A percentile compares a stretch with the other conserved stretches of the same genome.
These are phyloP conservation scores for Penicillium sp. DNA, from an alignment of 2,329 filamentous ascomycete species.

Conservation along the genomic window DNA sequence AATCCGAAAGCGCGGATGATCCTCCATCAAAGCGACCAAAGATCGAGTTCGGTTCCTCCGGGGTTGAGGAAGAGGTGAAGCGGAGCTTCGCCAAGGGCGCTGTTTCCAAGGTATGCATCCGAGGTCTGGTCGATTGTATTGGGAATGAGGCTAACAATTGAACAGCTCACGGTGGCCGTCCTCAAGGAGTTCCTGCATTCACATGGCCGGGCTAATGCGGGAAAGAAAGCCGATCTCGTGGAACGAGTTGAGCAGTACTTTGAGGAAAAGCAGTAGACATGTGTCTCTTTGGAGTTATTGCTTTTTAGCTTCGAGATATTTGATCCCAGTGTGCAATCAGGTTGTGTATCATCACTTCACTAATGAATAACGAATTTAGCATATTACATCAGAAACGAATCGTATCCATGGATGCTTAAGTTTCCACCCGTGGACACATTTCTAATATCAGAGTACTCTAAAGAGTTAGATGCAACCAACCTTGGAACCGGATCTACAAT, in stretches of 20 bases:
- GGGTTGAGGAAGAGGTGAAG: conserved; percentile 42
- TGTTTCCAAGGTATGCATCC: conserved; percentile 41
- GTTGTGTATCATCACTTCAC: not conserved
- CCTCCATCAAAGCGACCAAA: conserved; percentile 51
- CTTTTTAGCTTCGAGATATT: not conserved
- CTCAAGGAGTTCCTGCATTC: conserved; percentile 50
- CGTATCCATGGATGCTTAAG: no score
- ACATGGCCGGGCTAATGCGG: conserved; percentile 44
- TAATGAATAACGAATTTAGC: conserved; percentile 9
- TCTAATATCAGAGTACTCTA: no score
- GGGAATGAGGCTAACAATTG: conserved; percentile 5
- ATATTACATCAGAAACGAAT: no score
- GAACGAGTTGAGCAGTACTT: conserved; percentile 52
- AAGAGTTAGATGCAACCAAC: no score
- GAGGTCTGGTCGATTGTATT: not conserved
- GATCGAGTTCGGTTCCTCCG: conserved; percentile 30
- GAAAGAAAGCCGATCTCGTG: conserved; percentile 55
- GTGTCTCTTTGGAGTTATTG: no score
- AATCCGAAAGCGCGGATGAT: conserved; percentile 27
- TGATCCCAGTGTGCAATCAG: not conserved
- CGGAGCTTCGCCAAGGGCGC: conserved; percentile 44
- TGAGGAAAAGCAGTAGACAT: conserved; percentile 40
- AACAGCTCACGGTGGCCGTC: conserved; percentile 47
- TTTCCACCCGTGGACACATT: no score
- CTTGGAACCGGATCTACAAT: no score